Evolutionary conservation across 495 filamentous ascomycete species (phyloP), one percentile per base, ranked within the genome.

Genomic region (Neurospora hispaniola): DNA sequence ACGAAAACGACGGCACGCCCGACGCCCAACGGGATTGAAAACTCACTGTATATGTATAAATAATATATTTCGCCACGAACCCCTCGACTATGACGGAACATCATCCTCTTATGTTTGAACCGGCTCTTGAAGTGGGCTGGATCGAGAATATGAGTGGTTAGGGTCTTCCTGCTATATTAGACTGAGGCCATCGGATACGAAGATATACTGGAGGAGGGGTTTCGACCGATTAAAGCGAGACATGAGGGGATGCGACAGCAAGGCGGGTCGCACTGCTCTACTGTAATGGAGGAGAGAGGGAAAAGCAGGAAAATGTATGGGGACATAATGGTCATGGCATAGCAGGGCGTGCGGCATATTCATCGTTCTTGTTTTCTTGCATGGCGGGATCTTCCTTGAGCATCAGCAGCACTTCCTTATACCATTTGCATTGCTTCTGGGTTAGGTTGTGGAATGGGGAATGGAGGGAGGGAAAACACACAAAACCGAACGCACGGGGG

Each of bases 31-130:
- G 11, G 20, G 14, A 69, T 27, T 48, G 40, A 74, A 20, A 59
- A 54, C 42, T 16, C 16, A 70, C 66, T 77, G 74, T 77, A 75
- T 77, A 75, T 77, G 75, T 77, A 77, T 71, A 43, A 75, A 66
- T 77, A 75, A 70, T 40, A 40, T 16, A 70, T 42, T 59, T 66
- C 14, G 54, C 27, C 54, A 66, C 54, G 27, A 38, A 66, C 27
- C 1, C 14, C 18, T 35, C 27, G 14, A 18, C 27, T 0, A 16
- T 6, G 27, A 66, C 18, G 54, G 27, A 4, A 18, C 54, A 7
- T 14, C 31, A 38, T 3, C 7, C 2, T 66, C 54, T 66, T 31
- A 9, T 14, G 27, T 18, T 16, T 1, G 1, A 66, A 4, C 3
- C 27, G 12, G 14, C 54, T 5, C 0, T 4, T 35, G 54, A 62